Conservation (phyloP, 495 filamentous ascomycete genomes). For the Daldinia vernicosa region DNA sequence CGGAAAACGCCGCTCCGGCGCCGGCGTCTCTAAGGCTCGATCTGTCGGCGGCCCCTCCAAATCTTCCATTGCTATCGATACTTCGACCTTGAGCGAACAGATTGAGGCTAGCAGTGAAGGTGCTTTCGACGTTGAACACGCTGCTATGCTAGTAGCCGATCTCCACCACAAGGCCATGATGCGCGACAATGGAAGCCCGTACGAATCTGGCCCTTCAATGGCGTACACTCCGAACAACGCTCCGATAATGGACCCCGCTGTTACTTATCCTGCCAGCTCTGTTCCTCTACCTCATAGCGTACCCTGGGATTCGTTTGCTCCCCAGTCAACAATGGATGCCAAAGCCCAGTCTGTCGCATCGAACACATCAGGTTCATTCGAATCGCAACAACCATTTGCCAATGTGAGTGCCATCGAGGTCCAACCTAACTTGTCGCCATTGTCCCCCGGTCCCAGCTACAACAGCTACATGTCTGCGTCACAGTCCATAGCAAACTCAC, state of each 20-base stretch:
- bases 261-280: constrained; percentile 74
- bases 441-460: constrained; percentile 71
- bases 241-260: constrained; percentile 73
- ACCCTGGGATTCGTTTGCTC: constrained; percentile 81
- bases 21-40: constrained; percentile 69
- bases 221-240: constrained; percentile 75
- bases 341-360: constrained; percentile 75
- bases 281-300: constrained; percentile 75
- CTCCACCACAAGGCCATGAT: constrained; percentile 96
- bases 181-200: constrained; percentile 61
- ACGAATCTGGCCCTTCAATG: constrained; percentile 75
- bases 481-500: constrained; percentile 73
- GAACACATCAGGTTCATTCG: constrained; percentile 70
- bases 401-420: constrained; percentile 62
- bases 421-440: constrained; percentile 67
- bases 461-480: constrained; percentile 69
- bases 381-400: constrained; percentile 68
- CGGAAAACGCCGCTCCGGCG: constrained; percentile 83
- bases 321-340: constrained; percentile 67
- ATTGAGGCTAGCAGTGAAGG: constrained; percentile 94
- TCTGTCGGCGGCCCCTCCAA: constrained; percentile 76
- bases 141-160: constrained; percentile 98
- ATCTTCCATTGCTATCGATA: constrained; percentile 83
- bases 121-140: constrained; percentile 96
- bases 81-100: constrained; percentile 84